Base-by-base conservation (phyloP, 1,284 basidiomycete species). In the Agaricales sp. region DNA sequence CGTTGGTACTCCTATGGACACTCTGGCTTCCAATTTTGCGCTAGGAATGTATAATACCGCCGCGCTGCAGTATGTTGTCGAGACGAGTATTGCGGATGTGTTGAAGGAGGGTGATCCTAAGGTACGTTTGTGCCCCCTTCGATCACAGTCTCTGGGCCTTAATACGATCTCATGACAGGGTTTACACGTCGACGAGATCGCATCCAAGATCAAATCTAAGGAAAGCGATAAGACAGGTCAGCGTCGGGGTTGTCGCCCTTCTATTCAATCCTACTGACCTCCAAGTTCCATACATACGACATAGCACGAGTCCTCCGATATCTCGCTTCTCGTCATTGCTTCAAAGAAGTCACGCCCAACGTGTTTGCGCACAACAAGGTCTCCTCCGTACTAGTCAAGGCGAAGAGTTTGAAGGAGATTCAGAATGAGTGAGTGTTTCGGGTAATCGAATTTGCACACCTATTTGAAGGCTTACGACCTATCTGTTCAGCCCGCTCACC, bases 241-340 rank as follows among this genome's bases (percentile, higher is more conserved):
- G 30, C 12, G 30, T 37, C 16, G 30, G 12, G 30, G 30, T 37
- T 12, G 11, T 41, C 6, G 8, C 18, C 8, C 6, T 16, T 41
- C 16, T 11, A 37, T 16, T 37, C n/a, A n/a, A n/a, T n/a, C n/a
- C n/a, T n/a, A n/a, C n/a, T n/a, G n/a, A n/a, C n/a, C n/a, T n/a
- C n/a, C n/a, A n/a, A n/a, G n/a, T n/a, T n/a, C n/a, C n/a, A n/a
- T n/a, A n/a, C n/a, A n/a, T n/a, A n/a, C n/a, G n/a, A n/a, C n/a
- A 6, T 20, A 45, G 44, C 44, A 22, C 11, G 44, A 13, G 44
- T 45, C 18, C 21, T 45, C 4, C 44, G 44, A 6, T 45, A 16
- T 21, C 44, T 45, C 20, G 44, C 44, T 8, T 22, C 44, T 21
- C 44, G 44, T n/a, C 44, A 45, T 45, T 13, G 13, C 44, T 45